Evolutionary conservation across 371 early-diverging fungal genomes (phyloP).

Genomic region (Lichtheimia ornata): DNA sequence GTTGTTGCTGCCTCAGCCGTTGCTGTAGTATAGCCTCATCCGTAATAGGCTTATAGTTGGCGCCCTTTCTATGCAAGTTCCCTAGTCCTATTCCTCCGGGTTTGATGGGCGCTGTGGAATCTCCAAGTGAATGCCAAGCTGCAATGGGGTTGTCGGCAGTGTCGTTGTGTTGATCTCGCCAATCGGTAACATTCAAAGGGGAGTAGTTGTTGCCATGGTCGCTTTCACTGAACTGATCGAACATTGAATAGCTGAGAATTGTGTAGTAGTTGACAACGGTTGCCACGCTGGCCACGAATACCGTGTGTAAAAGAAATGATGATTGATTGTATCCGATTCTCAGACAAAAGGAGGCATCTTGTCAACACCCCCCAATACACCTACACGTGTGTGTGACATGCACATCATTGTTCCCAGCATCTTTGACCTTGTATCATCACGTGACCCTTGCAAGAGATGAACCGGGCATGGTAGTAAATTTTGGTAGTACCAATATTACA

Average conservation of each 20-base stretch:
- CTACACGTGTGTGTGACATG: too few species aligned
- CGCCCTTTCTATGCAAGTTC: conserved; percentile 39
- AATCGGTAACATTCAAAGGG: conserved; percentile 12
- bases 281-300: too few species aligned
- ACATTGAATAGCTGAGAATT: neutral
- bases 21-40: conserved; percentile 28
- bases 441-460: neutral
- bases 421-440: neutral
- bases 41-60: conserved; percentile 40
- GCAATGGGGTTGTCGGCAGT: neutral
- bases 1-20: neutral
- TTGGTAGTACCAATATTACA: neutral
- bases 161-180: conserved; percentile 12
- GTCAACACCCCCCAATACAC: too few species aligned
- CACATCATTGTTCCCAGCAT: neutral
- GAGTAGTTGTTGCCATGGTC: conserved; percentile 17
- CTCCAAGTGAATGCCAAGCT: conserved; percentile 37
- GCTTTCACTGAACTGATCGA: too few species aligned
- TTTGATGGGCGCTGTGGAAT: conserved; percentile 32
- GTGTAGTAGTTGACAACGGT: neutral
- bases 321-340: too few species aligned
- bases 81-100: conserved; percentile 42
- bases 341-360: too few species aligned
- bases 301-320: too few species aligned
- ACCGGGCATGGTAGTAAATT: neutral